A percentile compares a stretch with the other conserved stretches of the same genome.
These are phyloP conservation scores for Moricandia moricandioides DNA, from an alignment of 345 rosid genomes.

Conservation along the genomic window DNA sequence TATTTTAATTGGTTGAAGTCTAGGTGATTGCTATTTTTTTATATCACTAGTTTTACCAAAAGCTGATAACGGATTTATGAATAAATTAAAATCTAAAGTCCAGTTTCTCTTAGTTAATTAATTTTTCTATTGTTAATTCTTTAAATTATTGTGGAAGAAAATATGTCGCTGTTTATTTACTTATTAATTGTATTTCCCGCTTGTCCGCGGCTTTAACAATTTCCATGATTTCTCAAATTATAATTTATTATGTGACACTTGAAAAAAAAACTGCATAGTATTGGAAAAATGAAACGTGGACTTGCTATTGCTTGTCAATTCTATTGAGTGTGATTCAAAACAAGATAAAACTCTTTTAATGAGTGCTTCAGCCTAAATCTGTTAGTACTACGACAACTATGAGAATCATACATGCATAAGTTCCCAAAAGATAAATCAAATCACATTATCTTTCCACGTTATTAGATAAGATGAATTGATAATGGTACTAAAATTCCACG, in stretches of 20 bases:
- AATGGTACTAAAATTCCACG: constrained; percentile 9
- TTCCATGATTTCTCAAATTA: background rate
- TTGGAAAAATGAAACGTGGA: background rate
- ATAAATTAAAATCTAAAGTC: too few relatives aligned
- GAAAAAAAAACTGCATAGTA: background rate
- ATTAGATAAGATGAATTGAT: background rate
- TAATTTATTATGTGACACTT: background rate
- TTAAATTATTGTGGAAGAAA: too few relatives aligned
- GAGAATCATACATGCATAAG: background rate
- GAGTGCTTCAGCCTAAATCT: background rate
- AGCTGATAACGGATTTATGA: too few relatives aligned
- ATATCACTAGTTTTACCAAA: too few relatives aligned
- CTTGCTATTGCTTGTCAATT: background rate
- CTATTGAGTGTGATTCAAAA: background rate
- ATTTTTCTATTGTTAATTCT: too few relatives aligned
- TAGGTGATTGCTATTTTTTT: too few relatives aligned
- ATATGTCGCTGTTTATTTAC: too few relatives aligned
- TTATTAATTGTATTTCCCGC: too few relatives aligned
- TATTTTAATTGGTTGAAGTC: too few relatives aligned
- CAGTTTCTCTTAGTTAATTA: too few relatives aligned
- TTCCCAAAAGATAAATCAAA: background rate
- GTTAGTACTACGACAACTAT: background rate
- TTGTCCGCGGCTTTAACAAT: too few relatives aligned
- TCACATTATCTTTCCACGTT: constrained; percentile 7
- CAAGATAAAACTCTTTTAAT: background rate